A percentile compares a stretch with the other conserved stretches of the same genome.
These are phyloP conservation scores for Rhizopogon hawkerae DNA, from an alignment of 1,284 basidiomycete genomes.

Conservation along the genomic window DNA sequence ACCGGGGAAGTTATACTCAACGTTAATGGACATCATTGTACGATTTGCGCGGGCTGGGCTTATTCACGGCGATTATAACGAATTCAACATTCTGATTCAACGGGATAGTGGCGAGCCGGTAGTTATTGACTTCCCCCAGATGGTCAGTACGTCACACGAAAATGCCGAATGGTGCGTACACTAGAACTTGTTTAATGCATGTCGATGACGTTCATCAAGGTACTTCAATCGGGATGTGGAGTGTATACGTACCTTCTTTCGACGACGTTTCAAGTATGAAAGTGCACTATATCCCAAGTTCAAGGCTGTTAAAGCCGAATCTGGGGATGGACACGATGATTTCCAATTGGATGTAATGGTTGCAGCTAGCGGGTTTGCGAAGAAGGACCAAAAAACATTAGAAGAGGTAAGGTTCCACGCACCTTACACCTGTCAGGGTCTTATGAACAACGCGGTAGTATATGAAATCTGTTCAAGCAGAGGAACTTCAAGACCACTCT, in stretches of 20 bases:
- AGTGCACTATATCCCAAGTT: conserved; percentile 84
- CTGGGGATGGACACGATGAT: conserved; percentile 36
- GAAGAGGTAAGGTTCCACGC: conserved; percentile 58
- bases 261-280: conserved; percentile 87
- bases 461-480: conserved; percentile 51
- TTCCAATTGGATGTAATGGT: conserved; percentile 84
- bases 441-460: conserved; percentile 38
- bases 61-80: conserved; percentile 99
- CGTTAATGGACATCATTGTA: conserved; percentile 93
- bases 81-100: conserved; percentile 96
- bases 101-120: conserved; percentile 77
- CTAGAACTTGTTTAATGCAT: conserved; percentile 3
- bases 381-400: conserved; percentile 72
- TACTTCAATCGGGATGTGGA: conserved; percentile 99
- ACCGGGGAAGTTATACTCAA: conserved; percentile 85
- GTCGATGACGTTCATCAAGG: conserved; percentile 38
- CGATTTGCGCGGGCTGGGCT: conserved; percentile 88
- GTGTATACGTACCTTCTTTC: conserved; percentile 93
- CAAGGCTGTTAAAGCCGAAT: conserved; percentile 49
- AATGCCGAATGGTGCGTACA: conserved; percentile 88
- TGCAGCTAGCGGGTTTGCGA: conserved; percentile 84
- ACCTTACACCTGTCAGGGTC: conserved; percentile 9
- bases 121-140: conserved; percentile 98
- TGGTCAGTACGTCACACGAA: conserved; percentile 95
- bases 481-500: conserved; percentile 24